Percentiles rank a stretch among this genome's conserved stretches.
Evolutionary conservation across 139 green algal species (phyloP).

Genomic region (Pseudopediastrum boryanum): DNA sequence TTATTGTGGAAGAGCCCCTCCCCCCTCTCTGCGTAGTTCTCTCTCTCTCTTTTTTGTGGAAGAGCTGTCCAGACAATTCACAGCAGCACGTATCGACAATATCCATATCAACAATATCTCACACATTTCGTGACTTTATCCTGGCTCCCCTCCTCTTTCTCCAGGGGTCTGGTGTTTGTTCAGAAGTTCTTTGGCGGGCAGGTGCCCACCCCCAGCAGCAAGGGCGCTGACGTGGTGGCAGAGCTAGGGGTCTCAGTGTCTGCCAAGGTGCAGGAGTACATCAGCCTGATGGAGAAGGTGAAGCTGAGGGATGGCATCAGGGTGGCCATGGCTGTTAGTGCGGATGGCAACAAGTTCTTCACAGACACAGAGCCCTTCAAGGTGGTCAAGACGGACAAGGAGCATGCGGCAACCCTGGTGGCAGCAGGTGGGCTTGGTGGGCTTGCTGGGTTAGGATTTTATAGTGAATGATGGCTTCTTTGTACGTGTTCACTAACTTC

Average conservation of each 20-base stretch:
- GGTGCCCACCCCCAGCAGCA: conserved; percentile 51
- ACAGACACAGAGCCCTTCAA: conserved; percentile 70
- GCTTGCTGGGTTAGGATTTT: no score
- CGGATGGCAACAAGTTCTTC: conserved; percentile 89
- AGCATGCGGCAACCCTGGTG: conserved; percentile 63
- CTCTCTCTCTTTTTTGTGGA: no score
- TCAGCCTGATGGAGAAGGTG: conserved; percentile 73
- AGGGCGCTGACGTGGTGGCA: conserved; percentile 45
- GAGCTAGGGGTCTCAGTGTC: conserved; percentile 62
- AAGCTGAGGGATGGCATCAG: conserved; percentile 74
- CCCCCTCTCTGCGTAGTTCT: no score
- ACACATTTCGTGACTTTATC: no score
- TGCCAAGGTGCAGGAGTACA: conserved; percentile 74
- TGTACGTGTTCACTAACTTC: no score
- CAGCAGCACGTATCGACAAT: no score
- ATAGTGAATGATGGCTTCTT: background rate
- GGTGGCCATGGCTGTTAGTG: conserved; percentile 72
- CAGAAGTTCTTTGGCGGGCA: conserved; percentile 74
- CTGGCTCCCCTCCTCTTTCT: background rate
- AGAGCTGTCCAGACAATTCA: no score
- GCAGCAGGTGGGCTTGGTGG: conserved; percentile 61
- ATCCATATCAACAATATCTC: no score
- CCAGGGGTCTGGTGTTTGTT: conserved; percentile 65
- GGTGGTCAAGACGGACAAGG: conserved; percentile 68
- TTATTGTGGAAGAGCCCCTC: no score